Evolutionary conservation across 345 rosid species (phyloP), one percentile per base, ranked within the genome.

Genomic region (Euphorbia tirucalli): DNA sequence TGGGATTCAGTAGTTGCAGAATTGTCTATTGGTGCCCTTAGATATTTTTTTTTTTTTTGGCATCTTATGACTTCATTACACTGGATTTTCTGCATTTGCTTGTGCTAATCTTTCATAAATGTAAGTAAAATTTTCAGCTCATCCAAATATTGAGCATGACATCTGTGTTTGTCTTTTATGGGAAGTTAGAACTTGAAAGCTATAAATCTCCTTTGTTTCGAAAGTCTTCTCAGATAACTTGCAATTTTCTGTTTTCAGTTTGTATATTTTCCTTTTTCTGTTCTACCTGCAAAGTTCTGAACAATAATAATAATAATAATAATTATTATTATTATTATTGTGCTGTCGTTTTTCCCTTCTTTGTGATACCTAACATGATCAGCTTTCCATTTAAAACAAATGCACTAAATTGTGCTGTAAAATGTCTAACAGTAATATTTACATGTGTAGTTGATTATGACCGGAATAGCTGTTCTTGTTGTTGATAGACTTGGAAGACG

Each of bases 401-500:
- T 55, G 52, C 15, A 48, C 16, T 6, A 69, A 24, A 24, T 16
- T 57, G 37, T 31, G 48, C 65, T 66, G 16, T 28, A 41, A 30
- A 54, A 57, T 48, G 24, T 69, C 58, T 79, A 65, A 72, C 25
- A 27, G 60, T 65, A 49, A 25, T 30, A 63, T 74, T 71, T 57
- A 18, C 49, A 32, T 28, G 76, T 75, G 74, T 78, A 93, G 98
- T 85, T 93, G 88, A 77, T 93, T 69, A 91, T 93, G 98, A 93
- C 98, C 44, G 98, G 96, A 66, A 75, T 15, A 67, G 97, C 98
- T 44, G 97, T 93, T 71, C 81, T 90, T 75, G 91, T 77, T 46
- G 92, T 93, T 60, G 98, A 91, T 85, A 85, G 88, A 87, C 86
- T 93, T 66, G 98, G 98, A 75, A 84, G 98, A 88, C 87, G 97